These are phyloP conservation scores for Myxozyma sirexii DNA, from an alignment of 805 yeast species.

Conservation along the genomic window DNA sequence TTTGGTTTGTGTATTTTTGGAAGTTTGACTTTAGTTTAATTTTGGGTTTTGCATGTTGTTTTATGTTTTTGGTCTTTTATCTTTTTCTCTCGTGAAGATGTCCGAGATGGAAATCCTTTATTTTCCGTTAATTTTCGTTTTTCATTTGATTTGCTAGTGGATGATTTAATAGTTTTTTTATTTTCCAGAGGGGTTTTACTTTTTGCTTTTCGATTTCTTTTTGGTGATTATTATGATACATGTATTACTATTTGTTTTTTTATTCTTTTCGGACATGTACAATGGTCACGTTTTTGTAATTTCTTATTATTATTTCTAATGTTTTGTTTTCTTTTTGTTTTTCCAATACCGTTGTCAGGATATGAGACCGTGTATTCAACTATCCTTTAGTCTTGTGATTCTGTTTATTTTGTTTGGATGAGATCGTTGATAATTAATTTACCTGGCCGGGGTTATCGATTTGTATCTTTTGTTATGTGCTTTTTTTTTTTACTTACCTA, in stretches of 20 bases:
- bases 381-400: no score
- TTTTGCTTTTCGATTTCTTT: background rate
- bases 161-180: background rate
- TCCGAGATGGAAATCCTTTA: background rate
- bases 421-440: background rate
- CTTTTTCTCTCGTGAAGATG: no score
- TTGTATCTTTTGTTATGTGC: background rate
- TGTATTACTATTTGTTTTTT: constrained; percentile 2
- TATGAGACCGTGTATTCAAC: no score
- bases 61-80: background rate
- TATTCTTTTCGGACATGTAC: background rate
- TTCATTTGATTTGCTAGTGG: background rate
- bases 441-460: constrained; percentile 4
- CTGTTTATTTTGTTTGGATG: background rate
- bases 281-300: background rate
- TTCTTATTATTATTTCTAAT: background rate
- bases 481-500: constrained; percentile 3
- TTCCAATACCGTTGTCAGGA: background rate
- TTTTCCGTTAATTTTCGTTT: background rate
- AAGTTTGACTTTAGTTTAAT: no score
- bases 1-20: background rate
- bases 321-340: background rate
- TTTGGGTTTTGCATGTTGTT: background rate
- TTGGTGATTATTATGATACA: background rate
- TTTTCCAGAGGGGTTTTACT: no score